Evolutionary conservation across 208 protist genomes (phyloP), one percentile per base, ranked within the genome.

Genomic region (Trypanosoma platydactyli): DNA sequence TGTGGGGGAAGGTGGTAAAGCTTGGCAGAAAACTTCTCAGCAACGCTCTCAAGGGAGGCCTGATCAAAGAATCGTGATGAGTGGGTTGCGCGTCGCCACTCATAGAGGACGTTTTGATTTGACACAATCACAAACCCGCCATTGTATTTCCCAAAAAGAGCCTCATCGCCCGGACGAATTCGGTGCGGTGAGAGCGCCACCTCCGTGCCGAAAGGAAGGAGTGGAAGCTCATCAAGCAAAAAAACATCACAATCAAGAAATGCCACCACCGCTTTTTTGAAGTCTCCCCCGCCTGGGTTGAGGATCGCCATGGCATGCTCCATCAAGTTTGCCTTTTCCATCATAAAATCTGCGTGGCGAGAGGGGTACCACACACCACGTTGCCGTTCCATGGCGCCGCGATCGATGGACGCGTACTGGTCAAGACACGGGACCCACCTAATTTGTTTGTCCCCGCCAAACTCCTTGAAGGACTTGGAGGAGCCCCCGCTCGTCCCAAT

Each of bases 311-410:
- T 71, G 6, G 88, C 83, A 15, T 76, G 68, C 56, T 91, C 86
- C 75, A 95, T 82, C 11, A 92, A 60, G 54, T 86, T 82, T n/a
- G 80, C 63, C 61, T 95, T 95, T 65, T 95, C 86, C 84, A 95
- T 90, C 86, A 92, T 95, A 69, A 90, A 91, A 61, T 92, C 89
- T 0, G 79, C 75, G 75, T 94, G 85, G 13, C 83, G 71, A 18
- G 86, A 72, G 3, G 79, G 73, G 56, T 84, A 92, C 81, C 81
- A 91, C 49, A 91, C 76, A 5, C 89, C 88, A 1, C 56, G 71
- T 59, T 80, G 56, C 27, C 53, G 60, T 68, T 94, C 89, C 89
- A 94, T 94, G 24, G n/a, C 44, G 3, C 41, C 46, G n/a, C 89
- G 76, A 13, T 78, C 55, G 64, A 92, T 87, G 22, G 27, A 60